Conservation (phyloP, 1,139 yeast species). For the Hemisphaericaspora xylofermentans region DNA sequence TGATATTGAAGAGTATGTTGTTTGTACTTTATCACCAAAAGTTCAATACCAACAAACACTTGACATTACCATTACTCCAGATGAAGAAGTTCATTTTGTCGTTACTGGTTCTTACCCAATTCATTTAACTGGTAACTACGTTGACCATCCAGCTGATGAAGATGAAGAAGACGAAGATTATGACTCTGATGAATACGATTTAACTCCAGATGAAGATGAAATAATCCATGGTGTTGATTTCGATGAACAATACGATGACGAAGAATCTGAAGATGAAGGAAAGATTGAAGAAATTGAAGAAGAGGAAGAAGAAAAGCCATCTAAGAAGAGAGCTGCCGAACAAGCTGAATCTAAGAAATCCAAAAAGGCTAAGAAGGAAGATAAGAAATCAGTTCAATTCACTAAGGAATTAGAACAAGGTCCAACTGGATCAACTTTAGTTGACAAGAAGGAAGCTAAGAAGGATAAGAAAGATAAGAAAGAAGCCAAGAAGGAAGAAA, state of each 20-base stretch:
- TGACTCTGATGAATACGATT: conserved; percentile 67
- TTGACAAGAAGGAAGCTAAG: conserved; percentile 26
- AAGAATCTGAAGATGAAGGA: conserved; percentile 61
- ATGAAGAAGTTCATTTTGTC: conserved; percentile 90
- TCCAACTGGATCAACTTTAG: conserved; percentile 61
- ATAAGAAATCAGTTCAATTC: conserved; percentile 79
- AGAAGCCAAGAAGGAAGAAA: conserved; percentile 24
- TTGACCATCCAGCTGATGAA: conserved; percentile 88
- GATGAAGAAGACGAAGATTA: conserved; percentile 51
- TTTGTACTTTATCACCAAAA: conserved; percentile 90
- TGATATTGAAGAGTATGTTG: conserved; percentile 69
- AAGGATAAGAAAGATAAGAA: conserved; percentile 26
- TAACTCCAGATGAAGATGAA: conserved; percentile 93
- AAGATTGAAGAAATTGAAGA: conserved; percentile 53
- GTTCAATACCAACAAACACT: conserved; percentile 83
- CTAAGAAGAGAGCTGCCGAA: conserved; percentile 34
- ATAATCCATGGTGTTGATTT: conserved; percentile 53
- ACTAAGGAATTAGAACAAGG: conserved; percentile 91
- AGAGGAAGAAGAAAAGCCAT: conserved; percentile 30
- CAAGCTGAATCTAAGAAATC: conserved; percentile 28
- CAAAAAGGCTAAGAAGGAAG: conserved; percentile 48
- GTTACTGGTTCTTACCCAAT: conserved; percentile 95
- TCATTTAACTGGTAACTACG: conserved; percentile 91
- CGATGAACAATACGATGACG: conserved; percentile 61
- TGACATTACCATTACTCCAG: conserved; percentile 88